Percentiles rank a stretch among this genome's conserved stretches.
Conservation (phyloP, 768 basidiomycete species). For the Zangia roseola region DNA sequence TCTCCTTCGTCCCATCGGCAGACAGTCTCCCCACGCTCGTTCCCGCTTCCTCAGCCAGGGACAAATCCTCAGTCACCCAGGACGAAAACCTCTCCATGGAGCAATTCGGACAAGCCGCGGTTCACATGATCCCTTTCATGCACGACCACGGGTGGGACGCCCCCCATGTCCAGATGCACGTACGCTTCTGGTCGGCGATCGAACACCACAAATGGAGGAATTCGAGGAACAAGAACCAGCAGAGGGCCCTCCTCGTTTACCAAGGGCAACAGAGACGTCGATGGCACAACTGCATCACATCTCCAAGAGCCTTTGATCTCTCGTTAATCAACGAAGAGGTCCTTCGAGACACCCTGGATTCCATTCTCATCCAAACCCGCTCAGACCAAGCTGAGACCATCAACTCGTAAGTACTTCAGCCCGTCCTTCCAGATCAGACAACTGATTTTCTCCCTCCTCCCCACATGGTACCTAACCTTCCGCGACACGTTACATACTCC, state of each 20-base stretch:
- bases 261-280: neutral
- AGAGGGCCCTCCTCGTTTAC: neutral
- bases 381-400: too few species aligned
- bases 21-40: neutral
- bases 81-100: neutral
- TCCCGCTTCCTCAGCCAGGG: neutral
- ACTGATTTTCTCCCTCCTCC: too few species aligned
- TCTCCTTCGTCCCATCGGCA: neutral
- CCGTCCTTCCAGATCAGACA: too few species aligned
- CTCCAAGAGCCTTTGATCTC: neutral
- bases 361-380: neutral
- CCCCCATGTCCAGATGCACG: neutral
- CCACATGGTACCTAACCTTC: too few species aligned
- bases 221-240: neutral
- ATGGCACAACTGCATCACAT: neutral
- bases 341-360: neutral
- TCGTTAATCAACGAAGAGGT: neutral
- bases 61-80: neutral
- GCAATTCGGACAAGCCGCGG: neutral
- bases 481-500: too few species aligned
- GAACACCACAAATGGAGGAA: neutral
- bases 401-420: too few species aligned
- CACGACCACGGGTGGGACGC: neutral
- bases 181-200: neutral
- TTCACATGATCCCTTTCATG: neutral